Evolutionary conservation across 2,329 filamentous ascomycete genomes (phyloP), one percentile per base, ranked within the genome.

Genomic region (Chlorencoelia australis): DNA sequence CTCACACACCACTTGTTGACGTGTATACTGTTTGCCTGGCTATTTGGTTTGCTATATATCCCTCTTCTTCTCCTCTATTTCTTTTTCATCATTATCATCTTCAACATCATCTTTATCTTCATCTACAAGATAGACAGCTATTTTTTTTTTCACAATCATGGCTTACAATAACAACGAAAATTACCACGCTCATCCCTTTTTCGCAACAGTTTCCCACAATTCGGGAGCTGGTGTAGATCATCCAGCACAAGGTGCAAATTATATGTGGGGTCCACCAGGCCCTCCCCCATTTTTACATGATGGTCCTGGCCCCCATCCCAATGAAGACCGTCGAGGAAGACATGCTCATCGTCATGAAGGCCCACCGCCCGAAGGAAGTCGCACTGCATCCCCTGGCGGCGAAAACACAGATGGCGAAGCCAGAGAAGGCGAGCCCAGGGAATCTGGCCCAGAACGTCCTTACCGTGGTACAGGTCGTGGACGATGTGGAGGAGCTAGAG

Each of bases 161-260:
- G 47, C 49, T 44, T 52, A 52, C 42, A 50, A 50, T 39, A 49
- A 51, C 33, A 47, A 50, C 39, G 45, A 53, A 19, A 13, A 39
- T 21, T 28, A 20, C 28, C 34, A 14, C 31, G 14, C 30, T 44
- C 35, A 39, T 37, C 44, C 51, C 15, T 55, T 55, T 22, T 55
- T 52, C 53, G 49, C 53, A 32, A 55, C 50, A 27, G 33, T 50
- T 25, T 30, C 41, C 39, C 15, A 47, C 45, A 39, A 35, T 13
- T 29, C 37, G 22, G 51, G 51, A 44, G 46, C 42, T 18, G 52
- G 52, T 32, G 48, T 53, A 27, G 52, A 56, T 29, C 52, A 53
- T 22, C 39, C 45, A 30, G 36, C 43, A 18, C 45, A 35, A 33
- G 39, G 30, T 1, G 39, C 30, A 34, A 38, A 35, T 19, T 39